phyloP scores from a whole-genome alignment of 2,329 filamentous ascomycete species.

The Phoma herbarum region DNA sequence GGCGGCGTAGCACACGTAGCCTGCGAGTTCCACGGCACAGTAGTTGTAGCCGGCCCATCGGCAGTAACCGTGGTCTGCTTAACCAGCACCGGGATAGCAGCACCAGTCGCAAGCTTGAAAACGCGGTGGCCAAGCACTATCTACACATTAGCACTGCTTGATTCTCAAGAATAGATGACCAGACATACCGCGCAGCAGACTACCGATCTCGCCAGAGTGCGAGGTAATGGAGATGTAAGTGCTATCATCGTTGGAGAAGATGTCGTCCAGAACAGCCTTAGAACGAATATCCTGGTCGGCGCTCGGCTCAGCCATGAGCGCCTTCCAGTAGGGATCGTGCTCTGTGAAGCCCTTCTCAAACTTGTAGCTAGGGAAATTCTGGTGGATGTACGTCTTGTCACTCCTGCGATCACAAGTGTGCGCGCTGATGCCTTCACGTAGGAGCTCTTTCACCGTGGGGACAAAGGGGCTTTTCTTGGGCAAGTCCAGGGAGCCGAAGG shows the following conservation, averaged over 20 bases:
- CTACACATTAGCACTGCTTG: slow-evolving; percentile 4
- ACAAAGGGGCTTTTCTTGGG: slow-evolving; percentile 62
- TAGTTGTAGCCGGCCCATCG: slow-evolving; percentile 42
- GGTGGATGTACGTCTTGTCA: slow-evolving; percentile 62
- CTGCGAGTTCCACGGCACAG: slow-evolving; percentile 34
- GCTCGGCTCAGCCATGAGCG: slow-evolving; percentile 59
- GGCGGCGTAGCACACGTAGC: slow-evolving; percentile 43
- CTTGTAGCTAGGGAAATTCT: slow-evolving; percentile 61
- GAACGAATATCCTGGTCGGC: slow-evolving; percentile 60
- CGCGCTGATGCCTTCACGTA: slow-evolving; percentile 72
- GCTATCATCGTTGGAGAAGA: slow-evolving; percentile 60
- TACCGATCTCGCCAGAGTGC: slow-evolving; percentile 67
- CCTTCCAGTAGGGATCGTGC: slow-evolving; percentile 62
- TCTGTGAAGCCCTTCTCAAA: slow-evolving; percentile 72
- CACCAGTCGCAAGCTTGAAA: slow-evolving; percentile 71
- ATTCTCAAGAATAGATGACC: too few relatives aligned
- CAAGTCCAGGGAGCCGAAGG: slow-evolving; percentile 64
- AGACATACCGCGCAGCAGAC: slow-evolving; percentile 55
- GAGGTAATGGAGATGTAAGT: slow-evolving; percentile 64
- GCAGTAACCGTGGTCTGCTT: slow-evolving; percentile 61
- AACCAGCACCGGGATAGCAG: slow-evolving; percentile 73
- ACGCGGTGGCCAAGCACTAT: slow-evolving; percentile 66
- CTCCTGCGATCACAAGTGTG: slow-evolving; percentile 74
- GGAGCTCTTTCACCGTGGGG: slow-evolving; percentile 69
- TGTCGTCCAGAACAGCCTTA: slow-evolving; percentile 59